Evolutionary conservation across 768 basidiomycete species (phyloP).

Genomic region (Porpolomopsis calyptriformis): DNA sequence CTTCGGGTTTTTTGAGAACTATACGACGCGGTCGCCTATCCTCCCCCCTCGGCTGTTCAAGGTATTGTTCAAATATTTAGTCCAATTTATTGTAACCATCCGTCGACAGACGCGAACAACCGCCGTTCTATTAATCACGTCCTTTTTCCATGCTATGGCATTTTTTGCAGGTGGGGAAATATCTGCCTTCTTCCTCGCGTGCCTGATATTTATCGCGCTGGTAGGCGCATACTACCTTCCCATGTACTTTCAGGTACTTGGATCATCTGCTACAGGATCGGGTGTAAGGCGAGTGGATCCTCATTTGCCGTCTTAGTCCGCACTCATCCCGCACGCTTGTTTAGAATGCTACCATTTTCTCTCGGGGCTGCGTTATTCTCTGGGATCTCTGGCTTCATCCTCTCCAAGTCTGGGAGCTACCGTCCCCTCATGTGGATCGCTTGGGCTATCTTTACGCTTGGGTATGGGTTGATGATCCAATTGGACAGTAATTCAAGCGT

Average conservation of each 20-base stretch:
- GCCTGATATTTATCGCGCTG: neutral
- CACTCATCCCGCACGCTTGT: slow-evolving; percentile 1
- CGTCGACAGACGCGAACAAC: slow-evolving; percentile 59
- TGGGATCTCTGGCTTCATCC: slow-evolving; percentile 43
- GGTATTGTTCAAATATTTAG: slow-evolving; percentile 23
- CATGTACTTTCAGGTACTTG: slow-evolving; percentile 69
- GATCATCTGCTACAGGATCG: slow-evolving; percentile 59
- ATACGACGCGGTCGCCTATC: slow-evolving; percentile 57
- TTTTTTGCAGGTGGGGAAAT: slow-evolving; percentile 52
- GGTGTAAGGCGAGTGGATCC: slow-evolving; percentile 47
- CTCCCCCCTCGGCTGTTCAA: slow-evolving; percentile 68
- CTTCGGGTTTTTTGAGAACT: slow-evolving; percentile 47
- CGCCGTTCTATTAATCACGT: slow-evolving; percentile 41
- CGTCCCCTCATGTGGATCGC: slow-evolving; percentile 52
- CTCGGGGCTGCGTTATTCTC: slow-evolving; percentile 47
- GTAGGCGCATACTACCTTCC: slow-evolving; percentile 58
- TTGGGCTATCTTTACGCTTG: slow-evolving; percentile 47
- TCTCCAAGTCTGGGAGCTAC: slow-evolving; percentile 50
- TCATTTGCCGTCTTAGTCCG: neutral
- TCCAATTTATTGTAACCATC: neutral
- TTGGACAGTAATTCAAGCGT: slow-evolving; percentile 46
- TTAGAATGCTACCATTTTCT: slow-evolving; percentile 67
- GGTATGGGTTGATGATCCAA: slow-evolving; percentile 64
- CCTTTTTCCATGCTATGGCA: slow-evolving; percentile 52
- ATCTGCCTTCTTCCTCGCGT: neutral